Base-by-base conservation (phyloP, 495 filamentous ascomycete species). In the Lepraria neglecta region DNA sequence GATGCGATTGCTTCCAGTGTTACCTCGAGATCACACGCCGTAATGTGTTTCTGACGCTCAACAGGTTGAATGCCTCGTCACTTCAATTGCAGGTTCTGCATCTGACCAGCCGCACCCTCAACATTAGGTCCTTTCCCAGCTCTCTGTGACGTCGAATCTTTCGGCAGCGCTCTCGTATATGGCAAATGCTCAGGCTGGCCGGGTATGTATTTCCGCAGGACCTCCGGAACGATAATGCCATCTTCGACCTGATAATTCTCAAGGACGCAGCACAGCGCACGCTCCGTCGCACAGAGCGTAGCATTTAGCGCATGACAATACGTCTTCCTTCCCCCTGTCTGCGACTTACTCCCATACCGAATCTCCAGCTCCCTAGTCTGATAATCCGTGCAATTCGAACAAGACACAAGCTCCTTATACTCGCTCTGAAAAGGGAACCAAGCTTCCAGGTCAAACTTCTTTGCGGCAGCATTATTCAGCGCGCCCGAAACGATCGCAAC, bases 351-450 rank as follows among this genome's bases (percentile, higher is more conserved):
- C 21, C 91, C 90, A 68, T 82, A 94, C 17, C 90, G 81, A 63
- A 96, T 95, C 71, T 95, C 90, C 10, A 97, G 78, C 57, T 87
- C 90, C 51, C 92, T 78, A 38, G 88, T 85, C 76, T 97, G 92
- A 78, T 96, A 97, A 72, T 97, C 92, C 0, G 90, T 94, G 78
- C 92, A 97, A 75, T 96, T 97, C 59, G 87, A 91, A 79, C 90
- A 95, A 28, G 90, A 95, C 45, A 98, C 92, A 15, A 97, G 81
- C 73, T 96, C 91, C 75, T 97, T 98, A 81, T 96, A 97, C 72
- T 97, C 95, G 63, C 89, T 86, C 66, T 92, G 89, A 81, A 90
- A 91, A 27, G 92, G 95, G 75, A 97, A 97, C 89, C 91, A 96
- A 3, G 95, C 95, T 72, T 98, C 94, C 17, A 97, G 82, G 68